Evolutionary conservation across 805 yeast genomes (phyloP).

Genomic region (Yarrowia porcina): DNA sequence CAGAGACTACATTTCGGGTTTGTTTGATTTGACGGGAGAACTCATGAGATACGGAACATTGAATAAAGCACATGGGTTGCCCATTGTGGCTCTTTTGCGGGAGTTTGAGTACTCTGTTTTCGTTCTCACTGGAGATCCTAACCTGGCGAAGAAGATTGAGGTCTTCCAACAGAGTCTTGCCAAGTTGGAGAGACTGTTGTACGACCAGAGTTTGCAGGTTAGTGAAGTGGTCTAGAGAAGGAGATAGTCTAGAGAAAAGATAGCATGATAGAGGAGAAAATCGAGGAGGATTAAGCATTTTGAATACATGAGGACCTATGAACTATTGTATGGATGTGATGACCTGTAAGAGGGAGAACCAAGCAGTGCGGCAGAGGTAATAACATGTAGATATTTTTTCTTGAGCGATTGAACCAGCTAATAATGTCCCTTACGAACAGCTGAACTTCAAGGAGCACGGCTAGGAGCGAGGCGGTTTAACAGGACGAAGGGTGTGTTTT

Average conservation of each 20-base stretch:
- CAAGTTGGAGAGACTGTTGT: slow-evolving; percentile 11
- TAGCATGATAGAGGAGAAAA: neutral
- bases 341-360: no score
- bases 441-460: no score
- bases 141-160: slow-evolving; percentile 5
- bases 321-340: no score
- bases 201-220: neutral
- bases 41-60: slow-evolving; percentile 43
- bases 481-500: no score
- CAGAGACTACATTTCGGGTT: slow-evolving; percentile 43
- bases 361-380: no score
- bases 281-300: no score
- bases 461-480: no score
- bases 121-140: neutral
- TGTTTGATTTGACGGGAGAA: slow-evolving; percentile 46
- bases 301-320: no score
- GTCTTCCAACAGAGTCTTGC: slow-evolving; percentile 15
- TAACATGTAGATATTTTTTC: no score
- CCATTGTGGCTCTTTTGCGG: neutral
- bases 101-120: slow-evolving; percentile 13
- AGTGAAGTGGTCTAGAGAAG: neutral
- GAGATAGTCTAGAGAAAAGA: no score
- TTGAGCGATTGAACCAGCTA: no score
- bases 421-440: no score
- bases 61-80: slow-evolving; percentile 29